Evolutionary conservation across 116 monocot species (phyloP), one percentile per base, ranked within the genome.

Genomic region (Dioscorea cayenensis): DNA sequence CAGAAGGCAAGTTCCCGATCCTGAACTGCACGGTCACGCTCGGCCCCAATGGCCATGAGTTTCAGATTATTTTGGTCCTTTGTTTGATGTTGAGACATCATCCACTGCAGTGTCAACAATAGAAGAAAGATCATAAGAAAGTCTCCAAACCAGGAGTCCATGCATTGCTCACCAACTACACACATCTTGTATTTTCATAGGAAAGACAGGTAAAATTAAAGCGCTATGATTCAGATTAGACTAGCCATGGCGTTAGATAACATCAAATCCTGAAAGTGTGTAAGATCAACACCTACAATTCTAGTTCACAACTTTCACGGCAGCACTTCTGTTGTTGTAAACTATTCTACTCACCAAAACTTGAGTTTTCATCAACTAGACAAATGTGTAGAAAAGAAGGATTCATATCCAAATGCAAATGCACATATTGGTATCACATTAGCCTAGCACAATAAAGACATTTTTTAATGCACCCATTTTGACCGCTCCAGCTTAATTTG

Each of bases 11-110:
- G 18, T 55, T 89, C 80, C 5, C 87, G 83, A 70, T 94, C 87
- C 20, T 85, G 83, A 27, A 82, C 52, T 7, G 82, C 78, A 43
- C 62, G 71, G 73, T 92, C 88, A 19, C 87, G 71, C 71, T 92
- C 92, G 5, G 81, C 77, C 28, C 85, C 78, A n/a, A 87, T 28
- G 21, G 86, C 59, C 75, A 89, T 79, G 36, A 87, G 52, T 68
- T 86, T 86, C 60, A 92, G 69, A 27, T 81, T 75, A 2, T 76
- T 73, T 28, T 84, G 82, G 60, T 89, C 89, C 73, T 93, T 93
- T 78, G 85, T 81, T 71, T 87, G 92, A 80, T 82, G 76, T 27
- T 84, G 89, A 71, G 87, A 77, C 81, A 89, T 83, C 83, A 88
- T 84, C 87, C 89, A 87, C 89, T 86, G 74, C 38, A 21, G 21